Conservation (phyloP, 192 early-diverging fungal genomes). For the Coemansia aciculifera region DNA sequence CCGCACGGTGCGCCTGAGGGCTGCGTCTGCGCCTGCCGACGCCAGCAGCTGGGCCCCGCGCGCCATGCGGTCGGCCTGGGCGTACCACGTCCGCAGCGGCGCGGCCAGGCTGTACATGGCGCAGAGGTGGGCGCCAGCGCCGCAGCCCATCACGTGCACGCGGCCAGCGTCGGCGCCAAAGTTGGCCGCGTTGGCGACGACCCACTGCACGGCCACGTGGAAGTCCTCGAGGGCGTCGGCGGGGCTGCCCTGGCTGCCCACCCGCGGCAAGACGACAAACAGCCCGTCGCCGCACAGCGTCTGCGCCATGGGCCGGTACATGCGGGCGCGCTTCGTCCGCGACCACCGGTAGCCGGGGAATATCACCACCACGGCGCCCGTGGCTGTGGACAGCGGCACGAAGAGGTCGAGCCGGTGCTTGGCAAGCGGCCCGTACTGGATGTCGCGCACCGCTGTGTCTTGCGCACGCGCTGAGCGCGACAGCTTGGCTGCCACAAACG, state of each 20-base stretch:
- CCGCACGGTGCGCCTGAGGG: constrained; percentile 30
- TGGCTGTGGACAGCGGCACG: constrained; percentile 37
- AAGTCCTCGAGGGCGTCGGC: constrained; percentile 48
- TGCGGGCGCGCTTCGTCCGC: constrained; percentile 47
- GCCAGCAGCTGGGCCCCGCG: constrained; percentile 42
- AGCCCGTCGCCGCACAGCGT: constrained; percentile 52
- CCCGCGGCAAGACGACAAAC: constrained; percentile 53
- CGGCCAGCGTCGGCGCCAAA: constrained; percentile 50
- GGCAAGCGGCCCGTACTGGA: constrained; percentile 52
- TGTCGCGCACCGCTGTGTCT: constrained; percentile 55
- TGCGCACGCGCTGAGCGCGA: constrained; percentile 39
- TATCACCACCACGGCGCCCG: constrained; percentile 37
- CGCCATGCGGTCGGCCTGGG: constrained; percentile 52
- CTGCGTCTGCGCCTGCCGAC: constrained; percentile 31
- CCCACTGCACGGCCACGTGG: constrained; percentile 52
- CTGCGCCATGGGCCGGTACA: constrained; percentile 57
- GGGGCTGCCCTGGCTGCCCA: constrained; percentile 35
- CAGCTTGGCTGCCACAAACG: constrained; percentile 46
- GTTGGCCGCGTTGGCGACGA: constrained; percentile 44
- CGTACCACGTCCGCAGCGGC: constrained; percentile 51
- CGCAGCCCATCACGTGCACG: constrained; percentile 50
- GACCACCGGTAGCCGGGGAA: constrained; percentile 53
- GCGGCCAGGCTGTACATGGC: constrained; percentile 54
- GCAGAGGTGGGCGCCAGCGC: constrained; percentile 53
- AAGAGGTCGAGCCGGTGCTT: constrained; percentile 52